Percentiles rank a stretch among this genome's conserved stretches.
These are phyloP conservation scores for Tetrahymena borealis DNA, from an alignment of 73 alveolate genomes.

Conservation along the genomic window DNA sequence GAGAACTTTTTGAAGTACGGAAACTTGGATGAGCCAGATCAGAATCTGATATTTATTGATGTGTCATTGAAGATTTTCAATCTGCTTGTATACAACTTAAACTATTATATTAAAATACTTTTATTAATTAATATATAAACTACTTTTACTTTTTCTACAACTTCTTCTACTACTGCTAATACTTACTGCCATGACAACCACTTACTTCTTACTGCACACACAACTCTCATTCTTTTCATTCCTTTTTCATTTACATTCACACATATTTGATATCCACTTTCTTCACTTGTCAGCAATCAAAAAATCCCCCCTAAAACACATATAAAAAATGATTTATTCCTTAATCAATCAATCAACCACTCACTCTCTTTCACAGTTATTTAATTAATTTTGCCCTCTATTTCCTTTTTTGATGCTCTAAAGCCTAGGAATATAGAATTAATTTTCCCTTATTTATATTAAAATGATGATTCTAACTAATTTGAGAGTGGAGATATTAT, in stretches of 20 bases:
- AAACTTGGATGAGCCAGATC: not conserved
- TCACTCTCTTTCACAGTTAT: too few species aligned
- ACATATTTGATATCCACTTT: not conserved
- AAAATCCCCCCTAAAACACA: too few species aligned
- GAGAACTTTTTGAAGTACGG: not conserved
- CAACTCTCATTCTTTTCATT: not conserved
- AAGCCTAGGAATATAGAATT: too few species aligned
- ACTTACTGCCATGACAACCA: conserved; percentile 2
- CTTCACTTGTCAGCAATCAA: too few species aligned
- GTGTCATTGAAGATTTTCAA: conserved; percentile 1
- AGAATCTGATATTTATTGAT: not conserved
- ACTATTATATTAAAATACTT: not conserved
- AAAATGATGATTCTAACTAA: too few species aligned
- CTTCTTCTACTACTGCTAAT: not conserved
- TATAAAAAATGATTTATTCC: too few species aligned
- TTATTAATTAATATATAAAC: not conserved
- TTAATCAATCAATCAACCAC: too few species aligned
- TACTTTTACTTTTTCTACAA: not conserved
- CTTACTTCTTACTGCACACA: not conserved
- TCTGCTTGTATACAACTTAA: not conserved
- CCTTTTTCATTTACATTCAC: not conserved
- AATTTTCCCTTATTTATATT: too few species aligned
- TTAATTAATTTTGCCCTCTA: too few species aligned
- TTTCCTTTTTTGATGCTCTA: too few species aligned
- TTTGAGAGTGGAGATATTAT: too few species aligned